phyloP scores from a whole-genome alignment of 176 grass and related monocot genomes.

The Elymus sibiricus region DNA sequence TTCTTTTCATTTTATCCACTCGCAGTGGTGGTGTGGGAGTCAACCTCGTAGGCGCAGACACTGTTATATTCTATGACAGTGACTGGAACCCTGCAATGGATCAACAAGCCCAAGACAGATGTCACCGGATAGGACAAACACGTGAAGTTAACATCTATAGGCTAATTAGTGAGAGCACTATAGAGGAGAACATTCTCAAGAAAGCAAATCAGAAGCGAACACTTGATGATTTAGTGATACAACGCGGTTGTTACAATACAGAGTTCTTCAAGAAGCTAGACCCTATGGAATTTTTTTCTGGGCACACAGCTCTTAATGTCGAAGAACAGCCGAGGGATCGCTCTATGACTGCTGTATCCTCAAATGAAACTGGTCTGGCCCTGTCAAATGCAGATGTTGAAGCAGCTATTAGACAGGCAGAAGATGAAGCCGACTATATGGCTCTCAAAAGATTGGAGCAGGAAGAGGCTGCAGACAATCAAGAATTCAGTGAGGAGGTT shows the following conservation, averaged over 20 bases:
- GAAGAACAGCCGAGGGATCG: slow-evolving; percentile 45
- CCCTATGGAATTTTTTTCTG: slow-evolving; percentile 95
- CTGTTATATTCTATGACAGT: slow-evolving; percentile 99
- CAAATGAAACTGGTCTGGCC: slow-evolving; percentile 32
- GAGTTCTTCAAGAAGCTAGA: slow-evolving; percentile 99
- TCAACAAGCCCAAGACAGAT: slow-evolving; percentile 99
- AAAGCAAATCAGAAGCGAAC: slow-evolving; percentile 98
- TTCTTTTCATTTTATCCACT: slow-evolving; percentile 97
- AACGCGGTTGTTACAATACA: slow-evolving; percentile 94
- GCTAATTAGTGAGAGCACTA: slow-evolving; percentile 93
- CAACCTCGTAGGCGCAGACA: slow-evolving; percentile 96
- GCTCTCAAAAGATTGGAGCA: slow-evolving; percentile 95
- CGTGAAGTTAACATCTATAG: slow-evolving; percentile 98
- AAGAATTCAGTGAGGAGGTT: slow-evolving; percentile 94
- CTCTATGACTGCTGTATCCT: slow-evolving; percentile 30
- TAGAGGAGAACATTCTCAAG: slow-evolving; percentile 99
- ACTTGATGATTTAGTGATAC: slow-evolving; percentile 97
- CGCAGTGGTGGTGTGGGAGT: slow-evolving; percentile 97
- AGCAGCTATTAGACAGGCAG: slow-evolving; percentile 91
- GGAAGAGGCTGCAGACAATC: slow-evolving; percentile 95
- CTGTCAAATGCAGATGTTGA: slow-evolving; percentile 91
- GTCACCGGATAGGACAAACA: slow-evolving; percentile 96
- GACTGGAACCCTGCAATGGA: slow-evolving; percentile 99
- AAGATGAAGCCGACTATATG: slow-evolving; percentile 99
- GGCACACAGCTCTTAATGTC: slow-evolving; percentile 35